These are phyloP conservation scores for Trichoderma orchidacearum DNA, from an alignment of 495 filamentous ascomycete genomes.

Conservation along the genomic window DNA sequence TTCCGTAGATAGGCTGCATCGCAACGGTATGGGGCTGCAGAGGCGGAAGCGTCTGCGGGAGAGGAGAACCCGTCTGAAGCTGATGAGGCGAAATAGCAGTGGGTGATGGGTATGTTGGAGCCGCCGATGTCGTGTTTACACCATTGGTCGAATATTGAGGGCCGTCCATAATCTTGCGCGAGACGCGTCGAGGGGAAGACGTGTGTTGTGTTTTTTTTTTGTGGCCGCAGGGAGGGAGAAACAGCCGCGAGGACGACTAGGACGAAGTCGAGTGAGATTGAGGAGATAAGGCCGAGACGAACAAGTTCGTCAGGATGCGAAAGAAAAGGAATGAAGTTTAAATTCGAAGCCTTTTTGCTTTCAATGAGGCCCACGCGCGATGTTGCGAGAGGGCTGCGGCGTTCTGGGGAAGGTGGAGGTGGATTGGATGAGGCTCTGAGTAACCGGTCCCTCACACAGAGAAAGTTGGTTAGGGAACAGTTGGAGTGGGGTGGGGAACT, in stretches of 20 bases:
- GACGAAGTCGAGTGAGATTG: neutral
- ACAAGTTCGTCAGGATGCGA: neutral
- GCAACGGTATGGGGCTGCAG: conserved; percentile 50
- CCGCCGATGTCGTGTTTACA: conserved; percentile 16
- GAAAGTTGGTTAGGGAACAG: neutral
- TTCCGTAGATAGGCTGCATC: conserved; percentile 45
- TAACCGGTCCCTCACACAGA: neutral
- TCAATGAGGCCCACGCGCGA: conserved; percentile 1
- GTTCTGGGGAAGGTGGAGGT: neutral
- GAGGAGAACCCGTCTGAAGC: conserved; percentile 41
- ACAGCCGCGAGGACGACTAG: neutral
- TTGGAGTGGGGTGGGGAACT: conserved; percentile 5
- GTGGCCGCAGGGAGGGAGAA: neutral
- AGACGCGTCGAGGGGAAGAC: conserved; percentile 1
- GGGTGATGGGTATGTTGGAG: conserved; percentile 26
- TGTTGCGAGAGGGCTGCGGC: neutral
- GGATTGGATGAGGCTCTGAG: neutral
- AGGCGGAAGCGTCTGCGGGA: conserved; percentile 58
- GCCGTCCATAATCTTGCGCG: conserved; percentile 7
- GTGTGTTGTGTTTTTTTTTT: neutral
- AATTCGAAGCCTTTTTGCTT: neutral
- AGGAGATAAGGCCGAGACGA: neutral
- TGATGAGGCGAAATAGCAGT: conserved; percentile 45
- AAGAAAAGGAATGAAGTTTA: neutral
- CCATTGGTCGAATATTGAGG: conserved; percentile 18